Evolutionary conservation across 352 stramenopile genomes (phyloP).

Genomic region (Phytophthora rubi): DNA sequence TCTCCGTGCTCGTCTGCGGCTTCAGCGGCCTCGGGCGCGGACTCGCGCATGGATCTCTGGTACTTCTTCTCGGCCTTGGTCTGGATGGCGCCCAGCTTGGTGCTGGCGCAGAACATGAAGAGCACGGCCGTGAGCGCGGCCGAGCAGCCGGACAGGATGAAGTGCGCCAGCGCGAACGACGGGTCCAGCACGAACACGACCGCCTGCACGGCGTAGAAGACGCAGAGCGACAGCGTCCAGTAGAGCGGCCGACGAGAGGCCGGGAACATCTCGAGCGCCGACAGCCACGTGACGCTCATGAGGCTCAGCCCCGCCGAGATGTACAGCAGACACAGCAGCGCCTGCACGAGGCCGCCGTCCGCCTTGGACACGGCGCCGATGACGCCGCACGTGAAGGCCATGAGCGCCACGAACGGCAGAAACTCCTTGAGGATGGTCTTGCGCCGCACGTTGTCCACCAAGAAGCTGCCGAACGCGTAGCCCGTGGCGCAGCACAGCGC

Average conservation of each 20-base stretch:
- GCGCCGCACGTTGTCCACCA: slow-evolving; percentile 85
- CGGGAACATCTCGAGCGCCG: slow-evolving; percentile 84
- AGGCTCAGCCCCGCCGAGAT: slow-evolving; percentile 71
- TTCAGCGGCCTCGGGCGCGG: slow-evolving; percentile 31
- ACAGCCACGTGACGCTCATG: slow-evolving; percentile 78
- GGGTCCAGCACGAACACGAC: slow-evolving; percentile 64
- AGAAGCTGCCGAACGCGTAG: slow-evolving; percentile 76
- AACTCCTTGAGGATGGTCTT: slow-evolving; percentile 92
- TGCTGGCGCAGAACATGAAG: slow-evolving; percentile 82
- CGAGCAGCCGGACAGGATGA: slow-evolving; percentile 59
- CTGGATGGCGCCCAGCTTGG: slow-evolving; percentile 82
- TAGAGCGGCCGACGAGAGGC: slow-evolving; percentile 64
- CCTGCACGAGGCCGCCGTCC: slow-evolving; percentile 48
- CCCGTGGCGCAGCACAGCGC: slow-evolving; percentile 53
- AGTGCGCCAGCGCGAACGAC: slow-evolving; percentile 66
- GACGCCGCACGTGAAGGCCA: slow-evolving; percentile 68
- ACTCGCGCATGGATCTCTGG: slow-evolving; percentile 54
- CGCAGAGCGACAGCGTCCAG: slow-evolving; percentile 70
- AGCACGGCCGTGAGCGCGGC: slow-evolving; percentile 60
- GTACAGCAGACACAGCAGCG: slow-evolving; percentile 69
- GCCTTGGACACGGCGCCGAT: slow-evolving; percentile 48
- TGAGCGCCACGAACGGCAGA: slow-evolving; percentile 47
- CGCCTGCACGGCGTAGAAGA: slow-evolving; percentile 67
- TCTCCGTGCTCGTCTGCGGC: slow-evolving; percentile 35
- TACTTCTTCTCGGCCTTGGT: slow-evolving; percentile 87